Percentiles rank a stretch among this genome's conserved stretches.
phyloP scores from a whole-genome alignment of 2,329 filamentous ascomycete genomes.

The Fusarium keratoplasticum region DNA sequence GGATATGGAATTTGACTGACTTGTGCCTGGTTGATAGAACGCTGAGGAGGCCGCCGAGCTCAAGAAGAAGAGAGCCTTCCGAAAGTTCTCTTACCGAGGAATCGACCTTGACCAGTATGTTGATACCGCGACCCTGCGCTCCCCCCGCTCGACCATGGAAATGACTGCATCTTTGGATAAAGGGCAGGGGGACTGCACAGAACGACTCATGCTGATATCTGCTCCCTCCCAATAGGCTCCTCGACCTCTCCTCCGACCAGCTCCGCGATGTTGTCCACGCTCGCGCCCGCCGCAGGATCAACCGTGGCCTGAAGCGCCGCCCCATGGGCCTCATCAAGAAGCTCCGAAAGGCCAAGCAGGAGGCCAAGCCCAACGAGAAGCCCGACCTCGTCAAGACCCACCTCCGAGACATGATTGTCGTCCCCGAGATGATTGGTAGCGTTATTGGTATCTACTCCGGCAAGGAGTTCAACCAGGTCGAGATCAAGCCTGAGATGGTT shows the following conservation, averaged over 20 bases:
- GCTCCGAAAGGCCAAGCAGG: conserved; percentile 99
- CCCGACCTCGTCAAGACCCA: conserved; percentile 99
- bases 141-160: conserved; percentile 44
- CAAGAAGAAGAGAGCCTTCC: conserved; percentile 99
- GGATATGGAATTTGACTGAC: conserved; percentile 44
- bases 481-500: conserved; percentile 99
- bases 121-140: conserved; percentile 29
- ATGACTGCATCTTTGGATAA: conserved; percentile 11
- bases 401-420: conserved; percentile 99
- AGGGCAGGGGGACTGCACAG: conserved; percentile 6
- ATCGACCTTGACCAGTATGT: conserved; percentile 99
- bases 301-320: conserved; percentile 99
- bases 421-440: conserved; percentile 99
- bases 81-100: conserved; percentile 99
- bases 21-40: conserved; percentile 70
- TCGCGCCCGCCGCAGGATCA: conserved; percentile 98
- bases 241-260: conserved; percentile 98
- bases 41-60: conserved; percentile 98
- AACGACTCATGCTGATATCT: conserved; percentile 38
- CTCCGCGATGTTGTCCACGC: conserved; percentile 99
- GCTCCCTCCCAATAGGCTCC: conserved; percentile 73
- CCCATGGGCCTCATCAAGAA: conserved; percentile 99
- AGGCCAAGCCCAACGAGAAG: conserved; percentile 99
- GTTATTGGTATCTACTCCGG: conserved; percentile 99
- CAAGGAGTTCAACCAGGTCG: conserved; percentile 99